These are phyloP conservation scores for Chrysopogon serrulatus DNA, from an alignment of 176 grass and related monocot genomes.

Conservation along the genomic window DNA sequence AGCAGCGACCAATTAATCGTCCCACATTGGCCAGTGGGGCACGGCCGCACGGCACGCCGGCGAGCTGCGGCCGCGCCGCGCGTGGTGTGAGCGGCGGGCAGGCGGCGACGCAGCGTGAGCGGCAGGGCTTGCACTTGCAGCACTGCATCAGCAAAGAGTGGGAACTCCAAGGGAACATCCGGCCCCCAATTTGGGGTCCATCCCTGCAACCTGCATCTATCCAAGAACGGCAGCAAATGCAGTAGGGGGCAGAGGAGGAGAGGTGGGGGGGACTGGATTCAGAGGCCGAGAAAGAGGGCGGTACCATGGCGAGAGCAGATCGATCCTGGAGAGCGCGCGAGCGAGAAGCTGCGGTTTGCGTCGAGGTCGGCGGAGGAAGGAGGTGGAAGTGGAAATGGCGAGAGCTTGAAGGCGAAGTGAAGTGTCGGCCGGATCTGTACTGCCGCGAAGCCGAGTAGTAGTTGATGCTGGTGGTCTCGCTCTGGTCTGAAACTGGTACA, in stretches of 20 bases:
- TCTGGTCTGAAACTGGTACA: too few relatives aligned
- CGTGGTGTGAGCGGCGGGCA: too few relatives aligned
- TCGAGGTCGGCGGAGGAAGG: neutral
- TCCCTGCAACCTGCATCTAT: neutral
- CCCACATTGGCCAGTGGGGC: neutral
- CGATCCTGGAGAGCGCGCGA: neutral
- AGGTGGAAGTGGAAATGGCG: neutral
- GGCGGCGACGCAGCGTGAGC: too few relatives aligned
- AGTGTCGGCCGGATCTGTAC: constrained; percentile 32
- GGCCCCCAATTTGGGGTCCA: neutral
- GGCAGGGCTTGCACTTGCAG: neutral
- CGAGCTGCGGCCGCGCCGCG: too few relatives aligned
- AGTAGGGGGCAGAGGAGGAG: neutral
- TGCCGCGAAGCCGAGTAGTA: constrained; percentile 2
- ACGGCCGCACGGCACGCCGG: too few relatives aligned
- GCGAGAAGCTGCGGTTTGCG: neutral
- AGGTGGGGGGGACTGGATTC: too few relatives aligned
- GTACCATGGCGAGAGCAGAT: constrained; percentile 25
- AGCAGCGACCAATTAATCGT: neutral
- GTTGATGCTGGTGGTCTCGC: neutral
- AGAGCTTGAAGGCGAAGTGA: neutral
- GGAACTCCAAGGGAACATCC: neutral
- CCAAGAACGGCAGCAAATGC: neutral
- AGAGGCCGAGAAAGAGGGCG: neutral
- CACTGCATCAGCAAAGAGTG: neutral